These are phyloP conservation scores for Metrosideros polymorpha DNA, from an alignment of 441 rosid genomes.

Conservation along the genomic window DNA sequence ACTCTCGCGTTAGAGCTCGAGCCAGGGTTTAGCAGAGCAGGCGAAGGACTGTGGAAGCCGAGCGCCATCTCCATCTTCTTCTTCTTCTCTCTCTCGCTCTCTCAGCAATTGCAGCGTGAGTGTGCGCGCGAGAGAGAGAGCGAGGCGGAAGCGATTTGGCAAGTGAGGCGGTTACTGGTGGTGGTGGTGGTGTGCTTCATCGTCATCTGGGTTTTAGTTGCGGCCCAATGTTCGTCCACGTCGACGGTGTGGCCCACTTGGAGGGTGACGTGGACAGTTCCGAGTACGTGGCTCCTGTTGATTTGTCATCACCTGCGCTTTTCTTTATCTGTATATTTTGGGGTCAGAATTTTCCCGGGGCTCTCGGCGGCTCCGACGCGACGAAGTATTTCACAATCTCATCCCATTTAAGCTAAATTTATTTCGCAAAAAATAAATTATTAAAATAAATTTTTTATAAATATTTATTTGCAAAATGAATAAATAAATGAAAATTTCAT, in stretches of 20 bases:
- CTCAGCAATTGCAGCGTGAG: neutral
- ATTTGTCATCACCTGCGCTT: neutral
- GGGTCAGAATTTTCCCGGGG: neutral
- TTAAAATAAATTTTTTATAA: too few relatives aligned
- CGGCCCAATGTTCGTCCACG: neutral
- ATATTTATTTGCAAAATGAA: too few relatives aligned
- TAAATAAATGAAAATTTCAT: too few relatives aligned
- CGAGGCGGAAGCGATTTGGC: constrained; percentile 12
- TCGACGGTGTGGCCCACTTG: neutral
- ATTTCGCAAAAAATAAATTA: too few relatives aligned
- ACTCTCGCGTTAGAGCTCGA: neutral
- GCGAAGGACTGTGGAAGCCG: constrained; percentile 28
- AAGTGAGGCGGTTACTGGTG: constrained; percentile 10
- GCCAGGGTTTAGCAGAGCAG: constrained; percentile 19
- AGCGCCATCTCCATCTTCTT: constrained; percentile 48
- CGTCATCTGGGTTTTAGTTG: neutral
- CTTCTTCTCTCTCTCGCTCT: neutral
- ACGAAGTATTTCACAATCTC: neutral
- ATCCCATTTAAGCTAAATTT: too few relatives aligned
- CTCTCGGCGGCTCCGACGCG: neutral
- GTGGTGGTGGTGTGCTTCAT: neutral
- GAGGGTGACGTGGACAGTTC: neutral
- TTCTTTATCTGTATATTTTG: neutral
- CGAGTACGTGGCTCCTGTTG: neutral
- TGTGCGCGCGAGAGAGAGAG: neutral